These are phyloP conservation scores for Apophysomyces trapeziformis DNA, from an alignment of 371 early-diverging fungal species.

Conservation along the genomic window DNA sequence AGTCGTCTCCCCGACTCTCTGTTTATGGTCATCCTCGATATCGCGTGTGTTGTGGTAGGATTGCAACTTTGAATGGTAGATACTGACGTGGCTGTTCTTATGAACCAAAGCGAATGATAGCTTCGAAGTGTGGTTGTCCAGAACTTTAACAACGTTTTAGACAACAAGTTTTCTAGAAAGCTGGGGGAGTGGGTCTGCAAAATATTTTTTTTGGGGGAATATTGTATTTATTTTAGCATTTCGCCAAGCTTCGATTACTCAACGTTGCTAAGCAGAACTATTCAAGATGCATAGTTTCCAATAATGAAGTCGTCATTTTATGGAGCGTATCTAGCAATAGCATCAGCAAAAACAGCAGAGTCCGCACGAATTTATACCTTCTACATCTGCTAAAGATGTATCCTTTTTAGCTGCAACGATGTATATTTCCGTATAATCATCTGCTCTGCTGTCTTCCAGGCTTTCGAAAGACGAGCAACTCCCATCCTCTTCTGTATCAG, in stretches of 20 bases:
- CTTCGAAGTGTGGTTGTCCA: too few relatives aligned
- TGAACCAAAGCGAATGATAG: too few relatives aligned
- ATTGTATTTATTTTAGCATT: too few relatives aligned
- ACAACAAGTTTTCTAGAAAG: too few relatives aligned
- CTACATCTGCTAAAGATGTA: slow-evolving; percentile 61
- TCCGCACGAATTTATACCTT: slow-evolving; percentile 40
- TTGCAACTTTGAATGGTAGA: too few relatives aligned
- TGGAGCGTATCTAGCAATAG: slow-evolving; percentile 34
- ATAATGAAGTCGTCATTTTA: slow-evolving; percentile 34
- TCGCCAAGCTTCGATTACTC: neutral
- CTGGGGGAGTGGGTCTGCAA: too few relatives aligned
- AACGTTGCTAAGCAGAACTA: neutral
- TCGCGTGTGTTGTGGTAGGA: too few relatives aligned
- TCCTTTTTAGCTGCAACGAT: slow-evolving; percentile 66
- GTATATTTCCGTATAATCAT: slow-evolving; percentile 57
- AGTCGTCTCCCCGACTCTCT: too few relatives aligned
- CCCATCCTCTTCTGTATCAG: slow-evolving; percentile 6
- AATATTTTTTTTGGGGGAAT: too few relatives aligned
- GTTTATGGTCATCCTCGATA: too few relatives aligned
- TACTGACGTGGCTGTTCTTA: too few relatives aligned
- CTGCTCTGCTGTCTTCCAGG: slow-evolving; percentile 5
- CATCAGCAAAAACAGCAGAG: neutral
- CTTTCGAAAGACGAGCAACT: slow-evolving; percentile 13
- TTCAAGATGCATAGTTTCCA: slow-evolving; percentile 38
- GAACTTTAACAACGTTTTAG: too few relatives aligned